phyloP scores from a whole-genome alignment of 164 flowering plant species.

The Stephania cephalantha region DNA sequence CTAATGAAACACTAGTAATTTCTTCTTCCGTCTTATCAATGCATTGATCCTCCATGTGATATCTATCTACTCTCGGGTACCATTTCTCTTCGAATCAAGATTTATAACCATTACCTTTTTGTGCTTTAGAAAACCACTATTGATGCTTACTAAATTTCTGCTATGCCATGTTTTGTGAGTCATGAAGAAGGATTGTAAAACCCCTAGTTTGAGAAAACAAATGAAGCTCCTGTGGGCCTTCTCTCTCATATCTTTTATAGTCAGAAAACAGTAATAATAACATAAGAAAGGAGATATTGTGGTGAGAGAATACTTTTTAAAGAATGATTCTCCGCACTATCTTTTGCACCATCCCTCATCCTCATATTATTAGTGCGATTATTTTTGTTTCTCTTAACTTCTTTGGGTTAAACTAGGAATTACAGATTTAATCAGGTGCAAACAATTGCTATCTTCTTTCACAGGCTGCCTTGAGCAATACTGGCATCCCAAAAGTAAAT shows the following conservation, averaged over 20 bases:
- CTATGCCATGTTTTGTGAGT: background rate
- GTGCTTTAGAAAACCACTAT: too few relatives aligned
- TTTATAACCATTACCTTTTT: too few relatives aligned
- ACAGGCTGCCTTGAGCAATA: conserved; percentile 92
- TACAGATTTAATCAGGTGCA: background rate
- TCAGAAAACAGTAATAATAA: background rate
- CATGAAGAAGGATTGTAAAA: background rate
- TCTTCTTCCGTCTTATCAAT: too few relatives aligned
- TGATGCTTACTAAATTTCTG: too few relatives aligned
- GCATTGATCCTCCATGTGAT: background rate
- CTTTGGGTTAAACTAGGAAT: background rate
- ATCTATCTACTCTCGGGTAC: background rate
- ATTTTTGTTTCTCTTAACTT: background rate
- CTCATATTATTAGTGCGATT: too few relatives aligned
- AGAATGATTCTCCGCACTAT: background rate
- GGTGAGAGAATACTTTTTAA: background rate
- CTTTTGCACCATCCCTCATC: background rate
- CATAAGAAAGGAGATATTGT: background rate
- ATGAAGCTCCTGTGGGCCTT: background rate
- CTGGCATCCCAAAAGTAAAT: conserved; percentile 81
- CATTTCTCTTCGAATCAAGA: background rate
- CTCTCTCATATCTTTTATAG: background rate
- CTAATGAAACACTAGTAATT: too few relatives aligned
- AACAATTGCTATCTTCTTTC: conserved; percentile 8
- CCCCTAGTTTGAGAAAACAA: background rate